These are phyloP conservation scores for Zygnema cylindricum DNA, from an alignment of 139 green algal species.

Conservation along the genomic window DNA sequence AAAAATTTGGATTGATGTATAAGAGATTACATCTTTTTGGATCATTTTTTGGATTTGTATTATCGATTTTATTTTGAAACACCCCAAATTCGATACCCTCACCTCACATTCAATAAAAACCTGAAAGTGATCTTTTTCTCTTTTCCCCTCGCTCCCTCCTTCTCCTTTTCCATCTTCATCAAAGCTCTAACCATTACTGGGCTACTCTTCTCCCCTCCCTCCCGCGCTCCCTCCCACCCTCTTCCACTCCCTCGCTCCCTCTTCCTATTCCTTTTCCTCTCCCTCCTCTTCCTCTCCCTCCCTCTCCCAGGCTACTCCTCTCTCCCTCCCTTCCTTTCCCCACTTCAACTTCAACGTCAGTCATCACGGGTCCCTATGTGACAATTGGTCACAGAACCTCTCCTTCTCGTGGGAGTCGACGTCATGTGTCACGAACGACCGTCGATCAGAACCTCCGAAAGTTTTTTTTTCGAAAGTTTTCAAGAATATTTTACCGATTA, in stretches of 20 bases:
- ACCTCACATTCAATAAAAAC: too few species aligned
- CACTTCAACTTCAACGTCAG: conserved; percentile 92
- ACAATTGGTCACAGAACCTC: conserved; percentile 75
- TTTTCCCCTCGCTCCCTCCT: too few species aligned
- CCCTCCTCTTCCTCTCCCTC: not conserved
- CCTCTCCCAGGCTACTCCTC: not conserved
- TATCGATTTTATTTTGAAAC: too few species aligned
- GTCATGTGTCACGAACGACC: conserved; percentile 75
- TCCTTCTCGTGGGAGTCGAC: conserved; percentile 80
- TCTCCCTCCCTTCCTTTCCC: conserved; percentile 34
- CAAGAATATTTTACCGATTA: conserved; percentile 17
- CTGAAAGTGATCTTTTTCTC: too few species aligned
- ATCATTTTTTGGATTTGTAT: too few species aligned
- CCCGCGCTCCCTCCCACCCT: not conserved
- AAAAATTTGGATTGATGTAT: too few species aligned
- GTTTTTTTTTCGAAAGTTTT: conserved; percentile 54
- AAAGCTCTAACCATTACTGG: too few species aligned
- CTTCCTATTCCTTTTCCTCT: not conserved
- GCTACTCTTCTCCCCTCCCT: too few species aligned
- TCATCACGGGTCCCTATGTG: conserved; percentile 85
- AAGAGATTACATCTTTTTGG: too few species aligned
- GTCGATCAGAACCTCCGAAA: conserved; percentile 31
- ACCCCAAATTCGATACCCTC: too few species aligned
- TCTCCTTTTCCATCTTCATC: too few species aligned
- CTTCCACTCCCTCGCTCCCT: not conserved